Conservation (phyloP, 257 asterid species). For the Mitragyna speciosa region DNA sequence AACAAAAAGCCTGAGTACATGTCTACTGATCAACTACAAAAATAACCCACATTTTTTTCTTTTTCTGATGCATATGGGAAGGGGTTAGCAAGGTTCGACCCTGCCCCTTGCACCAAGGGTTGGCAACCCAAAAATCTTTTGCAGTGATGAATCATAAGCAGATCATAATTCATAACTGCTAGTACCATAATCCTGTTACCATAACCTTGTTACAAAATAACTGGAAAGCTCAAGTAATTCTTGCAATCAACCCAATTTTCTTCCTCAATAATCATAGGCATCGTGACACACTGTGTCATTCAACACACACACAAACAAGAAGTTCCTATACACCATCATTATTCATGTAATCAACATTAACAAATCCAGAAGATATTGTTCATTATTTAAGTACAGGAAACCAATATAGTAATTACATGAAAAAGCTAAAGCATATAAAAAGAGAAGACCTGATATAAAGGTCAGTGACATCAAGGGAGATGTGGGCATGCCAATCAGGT, state of each 20-base stretch:
- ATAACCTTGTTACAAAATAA: not conserved
- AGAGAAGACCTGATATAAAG: conserved; percentile 65
- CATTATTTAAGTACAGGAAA: no score
- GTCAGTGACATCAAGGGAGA: conserved; percentile 87
- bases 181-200: not conserved
- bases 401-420: no score
- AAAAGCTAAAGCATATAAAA: not conserved
- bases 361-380: not conserved
- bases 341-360: not conserved
- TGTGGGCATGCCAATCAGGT: conserved; percentile 82
- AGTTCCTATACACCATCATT: not conserved
- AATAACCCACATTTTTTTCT: no score
- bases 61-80: no score
- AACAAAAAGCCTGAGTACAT: not conserved
- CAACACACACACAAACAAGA: not conserved
- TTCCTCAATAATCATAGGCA: not conserved
- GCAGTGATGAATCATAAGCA: not conserved
- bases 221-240: not conserved
- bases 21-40: not conserved
- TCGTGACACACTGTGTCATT: not conserved
- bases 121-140: no score
- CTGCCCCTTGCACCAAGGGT: no score
- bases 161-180: not conserved
- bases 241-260: not conserved
- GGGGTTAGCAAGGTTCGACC: no score